Evolutionary conservation across 495 filamentous ascomycete species (phyloP).

Genomic region (Penicillium robsamsonii): DNA sequence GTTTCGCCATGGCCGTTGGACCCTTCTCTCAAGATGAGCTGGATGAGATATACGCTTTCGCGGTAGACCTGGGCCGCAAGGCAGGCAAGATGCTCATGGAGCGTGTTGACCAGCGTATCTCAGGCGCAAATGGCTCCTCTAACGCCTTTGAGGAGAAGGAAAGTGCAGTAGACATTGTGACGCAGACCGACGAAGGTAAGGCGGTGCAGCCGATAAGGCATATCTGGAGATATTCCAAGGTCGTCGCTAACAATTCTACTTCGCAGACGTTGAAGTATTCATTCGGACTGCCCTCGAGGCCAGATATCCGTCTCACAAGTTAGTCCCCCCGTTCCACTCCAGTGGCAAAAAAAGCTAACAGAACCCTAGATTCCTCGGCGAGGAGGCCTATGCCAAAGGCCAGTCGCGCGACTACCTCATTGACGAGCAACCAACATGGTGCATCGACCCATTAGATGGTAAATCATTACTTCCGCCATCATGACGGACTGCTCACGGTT

Average conservation of each 20-base stretch:
- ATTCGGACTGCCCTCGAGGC: constrained; percentile 54
- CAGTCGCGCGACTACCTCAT: constrained; percentile 60
- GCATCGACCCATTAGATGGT: constrained; percentile 66
- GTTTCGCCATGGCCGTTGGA: constrained; percentile 18
- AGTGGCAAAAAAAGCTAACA: constrained; percentile 1
- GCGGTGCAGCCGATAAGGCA: not conserved
- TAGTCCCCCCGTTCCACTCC: constrained; percentile 13
- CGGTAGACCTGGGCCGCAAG: constrained; percentile 60
- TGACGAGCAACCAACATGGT: constrained; percentile 61
- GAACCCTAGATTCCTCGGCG: constrained; percentile 59
- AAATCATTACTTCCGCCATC: not conserved
- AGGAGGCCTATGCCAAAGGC: constrained; percentile 65
- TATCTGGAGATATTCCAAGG: constrained; percentile 21
- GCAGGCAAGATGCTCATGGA: constrained; percentile 60
- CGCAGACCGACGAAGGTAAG: constrained; percentile 65
- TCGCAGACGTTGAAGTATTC: constrained; percentile 65
- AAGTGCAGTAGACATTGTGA: constrained; percentile 69
- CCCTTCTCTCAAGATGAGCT: constrained; percentile 43
- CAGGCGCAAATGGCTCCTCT: constrained; percentile 17
- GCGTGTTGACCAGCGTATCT: constrained; percentile 43
- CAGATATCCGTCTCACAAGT: constrained; percentile 63
- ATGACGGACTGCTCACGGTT: not conserved
- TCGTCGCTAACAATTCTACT: constrained; percentile 23
- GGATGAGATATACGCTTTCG: constrained; percentile 63
- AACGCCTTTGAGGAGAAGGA: constrained; percentile 54